These are phyloP conservation scores for Nannochloris sp. DNA, from an alignment of 139 green algal genomes.

Conservation along the genomic window DNA sequence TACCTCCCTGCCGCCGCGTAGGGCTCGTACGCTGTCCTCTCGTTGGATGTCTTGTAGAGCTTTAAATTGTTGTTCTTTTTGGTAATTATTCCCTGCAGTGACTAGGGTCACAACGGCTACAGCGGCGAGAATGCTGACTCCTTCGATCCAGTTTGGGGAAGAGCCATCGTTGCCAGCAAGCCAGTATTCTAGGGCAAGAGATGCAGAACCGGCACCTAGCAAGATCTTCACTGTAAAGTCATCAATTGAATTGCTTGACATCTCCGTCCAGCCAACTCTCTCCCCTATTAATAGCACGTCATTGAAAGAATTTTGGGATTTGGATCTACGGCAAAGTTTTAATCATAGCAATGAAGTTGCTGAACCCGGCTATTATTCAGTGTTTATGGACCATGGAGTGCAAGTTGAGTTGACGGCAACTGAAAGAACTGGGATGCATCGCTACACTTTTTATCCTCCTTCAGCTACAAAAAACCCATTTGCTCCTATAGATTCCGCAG, in stretches of 20 bases:
- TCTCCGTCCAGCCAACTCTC: not conserved
- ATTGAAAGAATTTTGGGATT: not conserved
- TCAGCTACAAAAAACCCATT: not conserved
- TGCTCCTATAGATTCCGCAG: too few species aligned
- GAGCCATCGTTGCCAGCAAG: slow-evolving; percentile 3
- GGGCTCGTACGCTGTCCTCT: slow-evolving; percentile 54
- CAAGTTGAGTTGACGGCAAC: slow-evolving; percentile 6
- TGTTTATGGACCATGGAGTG: not conserved
- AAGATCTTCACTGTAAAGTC: slow-evolving; percentile 62
- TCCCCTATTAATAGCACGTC: not conserved
- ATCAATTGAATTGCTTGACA: not conserved
- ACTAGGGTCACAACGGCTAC: slow-evolving; percentile 68
- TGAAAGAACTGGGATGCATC: not conserved
- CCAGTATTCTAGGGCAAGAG: slow-evolving; percentile 33
- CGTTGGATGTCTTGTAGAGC: slow-evolving; percentile 54
- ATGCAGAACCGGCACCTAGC: slow-evolving; percentile 43
- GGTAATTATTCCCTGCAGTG: slow-evolving; percentile 72
- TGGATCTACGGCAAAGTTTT: not conserved
- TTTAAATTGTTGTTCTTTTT: slow-evolving; percentile 84
- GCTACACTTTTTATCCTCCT: not conserved
- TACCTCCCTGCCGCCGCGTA: slow-evolving; percentile 41
- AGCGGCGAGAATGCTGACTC: slow-evolving; percentile 61
- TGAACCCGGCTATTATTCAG: not conserved
- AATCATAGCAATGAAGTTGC: not conserved
- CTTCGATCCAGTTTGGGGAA: slow-evolving; percentile 53